Evolutionary conservation across 352 stramenopile species (phyloP), one percentile per base, ranked within the genome.

Genomic region (Globisporangium cylindrosporum): DNA sequence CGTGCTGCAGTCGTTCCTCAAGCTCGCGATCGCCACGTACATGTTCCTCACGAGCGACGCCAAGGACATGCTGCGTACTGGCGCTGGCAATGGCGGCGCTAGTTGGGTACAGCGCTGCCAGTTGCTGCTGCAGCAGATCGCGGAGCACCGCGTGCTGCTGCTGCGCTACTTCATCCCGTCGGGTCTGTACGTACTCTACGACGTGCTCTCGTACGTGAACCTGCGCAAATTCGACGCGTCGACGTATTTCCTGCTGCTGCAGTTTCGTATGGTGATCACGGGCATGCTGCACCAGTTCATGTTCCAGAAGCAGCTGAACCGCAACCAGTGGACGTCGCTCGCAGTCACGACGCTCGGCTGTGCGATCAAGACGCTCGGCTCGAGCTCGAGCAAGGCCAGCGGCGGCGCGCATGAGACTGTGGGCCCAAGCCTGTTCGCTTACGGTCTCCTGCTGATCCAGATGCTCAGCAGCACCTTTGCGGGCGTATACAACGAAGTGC

Each of bases 181-280:
- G 22, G 83, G 82, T 0, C 74, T 94, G 25, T 94, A 94, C 78
- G 86, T 90, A 22, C 72, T 92, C 55, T 93, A 94, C 73, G 86
- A 94, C 65, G 84, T 93, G 51, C 71, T 94, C 57, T 90, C 86
- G 48, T 93, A 94, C 72, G 78, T 93, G n/a, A 94, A 94, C 68
- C 66, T 93, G 51, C 78, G 82, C 10, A 72, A 75, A 14, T 92
- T 94, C 59, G 84, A 94, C 67, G 81, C 86, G 59, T 68, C 84
- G 4, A 94, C 86, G 25, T 94, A 94, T 66, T 94, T 93, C 46
- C 49, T 94, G 32, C 61, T 94, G 54, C 74, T 94, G 22, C 82
- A 94, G 60, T 94, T 94, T 64, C 84, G 84, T 57, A 85, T 94
- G 67, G 86, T 94, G 43, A 77, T 94, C 59, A 94, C 85, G 54